These are phyloP conservation scores for Oidiodendron maius DNA, from an alignment of 495 filamentous ascomycete species.

Conservation along the genomic window DNA sequence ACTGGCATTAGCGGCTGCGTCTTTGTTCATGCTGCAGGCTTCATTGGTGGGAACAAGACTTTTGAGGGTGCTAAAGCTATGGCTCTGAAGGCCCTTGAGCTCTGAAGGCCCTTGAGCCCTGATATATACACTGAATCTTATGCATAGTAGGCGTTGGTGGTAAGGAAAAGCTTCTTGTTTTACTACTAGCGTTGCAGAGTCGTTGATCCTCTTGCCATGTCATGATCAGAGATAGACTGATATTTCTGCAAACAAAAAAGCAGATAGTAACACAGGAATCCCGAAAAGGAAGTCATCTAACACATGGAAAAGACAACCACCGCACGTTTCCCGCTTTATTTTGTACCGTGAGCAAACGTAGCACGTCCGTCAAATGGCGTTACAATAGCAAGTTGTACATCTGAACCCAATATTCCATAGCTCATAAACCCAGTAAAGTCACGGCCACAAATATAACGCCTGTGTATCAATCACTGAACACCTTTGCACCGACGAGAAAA, in stretches of 20 bases:
- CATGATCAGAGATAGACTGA: neutral
- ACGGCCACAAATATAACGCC: too few relatives aligned
- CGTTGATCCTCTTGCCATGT: too few relatives aligned
- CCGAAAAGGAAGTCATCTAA: neutral
- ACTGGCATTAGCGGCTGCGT: conserved; percentile 70
- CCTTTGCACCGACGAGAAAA: conserved; percentile 2
- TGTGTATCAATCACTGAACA: conserved; percentile 10
- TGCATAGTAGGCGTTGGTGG: conserved; percentile 18
- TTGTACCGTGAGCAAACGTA: neutral
- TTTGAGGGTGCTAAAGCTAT: conserved; percentile 85
- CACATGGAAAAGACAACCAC: neutral
- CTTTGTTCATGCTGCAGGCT: conserved; percentile 91
- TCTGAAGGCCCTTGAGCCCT: conserved; percentile 42
- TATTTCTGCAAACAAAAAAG: neutral
- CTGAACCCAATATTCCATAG: conserved; percentile 8
- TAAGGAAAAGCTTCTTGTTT: conserved; percentile 9
- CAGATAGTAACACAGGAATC: neutral
- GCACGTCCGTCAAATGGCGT: neutral
- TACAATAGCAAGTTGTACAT: conserved; percentile 18
- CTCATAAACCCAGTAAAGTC: conserved; percentile 1
- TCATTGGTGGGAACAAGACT: conserved; percentile 91
- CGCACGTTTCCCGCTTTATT: too few relatives aligned
- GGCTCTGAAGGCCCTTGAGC: conserved; percentile 60
- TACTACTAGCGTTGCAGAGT: neutral
- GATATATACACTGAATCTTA: neutral